phyloP scores from a whole-genome alignment of 345 rosid species.

The Aquilaria yunnanensis region DNA sequence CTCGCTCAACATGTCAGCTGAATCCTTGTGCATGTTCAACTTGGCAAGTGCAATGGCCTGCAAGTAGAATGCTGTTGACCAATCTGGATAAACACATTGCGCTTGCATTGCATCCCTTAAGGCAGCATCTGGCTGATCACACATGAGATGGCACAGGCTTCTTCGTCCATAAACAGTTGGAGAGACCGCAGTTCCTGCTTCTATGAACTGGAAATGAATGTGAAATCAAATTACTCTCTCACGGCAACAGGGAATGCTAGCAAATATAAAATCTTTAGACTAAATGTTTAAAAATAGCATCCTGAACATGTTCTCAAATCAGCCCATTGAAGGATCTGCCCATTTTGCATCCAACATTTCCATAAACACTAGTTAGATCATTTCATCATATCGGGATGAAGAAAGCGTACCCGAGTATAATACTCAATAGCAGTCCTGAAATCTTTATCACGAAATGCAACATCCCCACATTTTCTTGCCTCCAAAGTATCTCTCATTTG shows the following conservation, averaged over 20 bases:
- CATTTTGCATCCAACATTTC: no score
- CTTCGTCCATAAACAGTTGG: constrained; percentile 80
- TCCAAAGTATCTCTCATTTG: constrained; percentile 86
- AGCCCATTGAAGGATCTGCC: neutral
- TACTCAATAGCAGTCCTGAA: constrained; percentile 67
- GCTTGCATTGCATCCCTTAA: constrained; percentile 97
- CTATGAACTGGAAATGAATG: constrained; percentile 52
- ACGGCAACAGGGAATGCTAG: neutral
- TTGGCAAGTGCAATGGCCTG: constrained; percentile 84
- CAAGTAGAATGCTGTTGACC: constrained; percentile 90
- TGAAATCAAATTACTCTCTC: neutral
- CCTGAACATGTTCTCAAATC: no score
- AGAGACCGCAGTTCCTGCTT: constrained; percentile 77
- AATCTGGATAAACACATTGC: constrained; percentile 73
- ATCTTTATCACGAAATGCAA: constrained; percentile 64
- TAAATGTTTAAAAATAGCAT: neutral
- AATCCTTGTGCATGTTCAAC: constrained; percentile 84
- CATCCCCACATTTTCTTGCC: constrained; percentile 82
- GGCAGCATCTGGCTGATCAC: constrained; percentile 80
- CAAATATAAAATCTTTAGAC: neutral
- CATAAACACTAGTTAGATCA: neutral
- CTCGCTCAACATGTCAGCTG: constrained; percentile 71
- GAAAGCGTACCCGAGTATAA: constrained; percentile 63
- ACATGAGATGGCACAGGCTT: constrained; percentile 70
- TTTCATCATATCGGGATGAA: neutral